These are phyloP conservation scores for Auriculariales sp. DNA, from an alignment of 768 basidiomycete genomes.

Conservation along the genomic window DNA sequence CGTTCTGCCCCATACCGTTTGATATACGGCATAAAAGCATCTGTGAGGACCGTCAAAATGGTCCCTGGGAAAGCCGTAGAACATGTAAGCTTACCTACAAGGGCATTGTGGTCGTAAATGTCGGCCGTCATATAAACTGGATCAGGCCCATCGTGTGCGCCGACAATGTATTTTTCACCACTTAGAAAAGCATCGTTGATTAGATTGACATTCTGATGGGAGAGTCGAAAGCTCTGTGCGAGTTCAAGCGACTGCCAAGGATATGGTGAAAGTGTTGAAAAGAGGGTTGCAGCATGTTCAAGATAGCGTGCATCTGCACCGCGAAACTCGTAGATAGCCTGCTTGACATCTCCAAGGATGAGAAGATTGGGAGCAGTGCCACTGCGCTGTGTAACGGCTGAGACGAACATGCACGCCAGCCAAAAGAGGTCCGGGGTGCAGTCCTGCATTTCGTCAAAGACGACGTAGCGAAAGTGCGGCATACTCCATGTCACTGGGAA, in stretches of 20 bases:
- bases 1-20: not conserved
- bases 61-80: not conserved
- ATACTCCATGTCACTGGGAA: not conserved
- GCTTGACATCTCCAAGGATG: not conserved
- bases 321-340: conserved; percentile 5
- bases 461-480: conserved; percentile 1
- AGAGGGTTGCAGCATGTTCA: not conserved
- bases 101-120: not conserved
- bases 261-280: conserved; percentile 1
- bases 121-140: conserved; percentile 3
- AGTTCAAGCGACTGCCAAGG: conserved; percentile 1
- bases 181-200: conserved; percentile 3
- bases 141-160: conserved; percentile 1
- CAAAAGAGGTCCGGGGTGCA: conserved; percentile 1
- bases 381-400: not conserved
- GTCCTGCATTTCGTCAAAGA: conserved; percentile 5
- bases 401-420: conserved; percentile 3
- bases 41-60: not conserved
- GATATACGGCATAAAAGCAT: conserved; percentile 1
- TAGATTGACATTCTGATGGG: not conserved
- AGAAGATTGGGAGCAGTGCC: not conserved
- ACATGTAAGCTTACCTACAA: not conserved
- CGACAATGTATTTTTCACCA: conserved; percentile 3
- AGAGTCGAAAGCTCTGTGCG: conserved; percentile 2
- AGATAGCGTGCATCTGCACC: conserved; percentile 3